Evolutionary conservation across 2,329 filamentous ascomycete genomes (phyloP).

Genomic region (Fusarium beomiforme): DNA sequence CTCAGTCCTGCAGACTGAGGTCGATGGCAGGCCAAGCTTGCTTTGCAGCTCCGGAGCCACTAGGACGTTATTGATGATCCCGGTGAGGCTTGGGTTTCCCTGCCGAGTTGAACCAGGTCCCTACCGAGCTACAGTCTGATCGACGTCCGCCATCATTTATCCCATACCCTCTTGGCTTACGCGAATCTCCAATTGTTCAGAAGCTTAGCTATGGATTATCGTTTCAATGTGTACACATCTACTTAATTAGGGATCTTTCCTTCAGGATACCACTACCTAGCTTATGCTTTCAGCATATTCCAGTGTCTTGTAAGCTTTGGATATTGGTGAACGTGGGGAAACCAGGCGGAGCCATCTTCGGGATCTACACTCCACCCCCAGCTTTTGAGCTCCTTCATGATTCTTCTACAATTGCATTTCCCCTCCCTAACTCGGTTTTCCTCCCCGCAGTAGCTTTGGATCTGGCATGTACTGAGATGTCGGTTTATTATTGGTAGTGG

Average conservation of each 20-base stretch:
- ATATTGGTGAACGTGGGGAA: constrained; percentile 13
- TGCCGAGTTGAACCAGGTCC: constrained; percentile 39
- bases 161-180: neutral
- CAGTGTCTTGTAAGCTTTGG: too few relatives aligned
- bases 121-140: constrained; percentile 22
- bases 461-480: neutral
- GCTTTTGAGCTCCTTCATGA: neutral
- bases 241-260: neutral
- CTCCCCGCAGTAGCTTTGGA: neutral
- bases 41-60: constrained; percentile 5
- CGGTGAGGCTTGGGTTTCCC: constrained; percentile 37
- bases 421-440: neutral
- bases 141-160: constrained; percentile 12
- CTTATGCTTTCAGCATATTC: neutral
- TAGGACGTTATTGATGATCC: constrained; percentile 36
- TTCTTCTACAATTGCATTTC: neutral
- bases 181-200: neutral
- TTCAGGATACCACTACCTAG: too few relatives aligned
- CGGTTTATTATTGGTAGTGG: neutral
- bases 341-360: neutral
- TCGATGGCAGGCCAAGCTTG: neutral
- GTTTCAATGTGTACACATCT: neutral
- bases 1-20: neutral
- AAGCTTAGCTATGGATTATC: neutral
- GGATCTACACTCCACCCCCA: neutral